These are phyloP conservation scores for Themeda triandra DNA, from an alignment of 176 grass and related monocot genomes.

Conservation along the genomic window DNA sequence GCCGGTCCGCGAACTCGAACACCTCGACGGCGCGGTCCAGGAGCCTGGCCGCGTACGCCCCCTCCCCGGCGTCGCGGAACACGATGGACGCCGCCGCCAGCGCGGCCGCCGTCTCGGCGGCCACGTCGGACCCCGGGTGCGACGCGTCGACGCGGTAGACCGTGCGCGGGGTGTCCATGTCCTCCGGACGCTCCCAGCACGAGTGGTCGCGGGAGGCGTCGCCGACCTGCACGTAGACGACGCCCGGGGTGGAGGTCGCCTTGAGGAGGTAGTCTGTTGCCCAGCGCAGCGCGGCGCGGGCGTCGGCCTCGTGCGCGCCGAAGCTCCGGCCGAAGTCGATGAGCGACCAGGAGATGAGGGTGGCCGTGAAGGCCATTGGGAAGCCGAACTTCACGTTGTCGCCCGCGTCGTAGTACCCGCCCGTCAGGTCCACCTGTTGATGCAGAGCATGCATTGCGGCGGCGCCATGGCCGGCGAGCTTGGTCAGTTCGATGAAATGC, in stretches of 20 bases:
- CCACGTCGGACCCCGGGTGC: conserved; percentile 85
- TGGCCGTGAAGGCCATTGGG: conserved; percentile 92
- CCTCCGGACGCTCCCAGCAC: conserved; percentile 92
- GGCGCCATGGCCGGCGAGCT: no score
- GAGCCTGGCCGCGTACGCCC: conserved; percentile 48
- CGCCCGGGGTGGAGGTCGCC: conserved; percentile 42
- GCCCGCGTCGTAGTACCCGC: conserved; percentile 94
- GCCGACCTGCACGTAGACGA: conserved; percentile 85
- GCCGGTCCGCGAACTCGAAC: conserved; percentile 76
- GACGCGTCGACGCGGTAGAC: conserved; percentile 65
- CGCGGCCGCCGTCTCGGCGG: conserved; percentile 81
- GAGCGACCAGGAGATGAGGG: conserved; percentile 84
- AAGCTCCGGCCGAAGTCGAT: conserved; percentile 76
- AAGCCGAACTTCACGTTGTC: conserved; percentile 99
- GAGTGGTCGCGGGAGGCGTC: conserved; percentile 74
- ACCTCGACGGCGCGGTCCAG: conserved; percentile 71
- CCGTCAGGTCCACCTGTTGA: conserved; percentile 65
- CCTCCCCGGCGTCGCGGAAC: conserved; percentile 60
- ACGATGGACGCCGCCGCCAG: conserved; percentile 80
- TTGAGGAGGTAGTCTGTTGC: conserved; percentile 91
- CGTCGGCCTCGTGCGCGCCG: conserved; percentile 51
- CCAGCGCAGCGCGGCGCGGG: conserved; percentile 54
- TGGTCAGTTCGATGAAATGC: background rate
- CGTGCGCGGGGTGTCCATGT: conserved; percentile 91
- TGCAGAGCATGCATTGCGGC: no score